Base-by-base conservation (phyloP, 257 asterid genomes). In the Datura wrightii region DNA sequence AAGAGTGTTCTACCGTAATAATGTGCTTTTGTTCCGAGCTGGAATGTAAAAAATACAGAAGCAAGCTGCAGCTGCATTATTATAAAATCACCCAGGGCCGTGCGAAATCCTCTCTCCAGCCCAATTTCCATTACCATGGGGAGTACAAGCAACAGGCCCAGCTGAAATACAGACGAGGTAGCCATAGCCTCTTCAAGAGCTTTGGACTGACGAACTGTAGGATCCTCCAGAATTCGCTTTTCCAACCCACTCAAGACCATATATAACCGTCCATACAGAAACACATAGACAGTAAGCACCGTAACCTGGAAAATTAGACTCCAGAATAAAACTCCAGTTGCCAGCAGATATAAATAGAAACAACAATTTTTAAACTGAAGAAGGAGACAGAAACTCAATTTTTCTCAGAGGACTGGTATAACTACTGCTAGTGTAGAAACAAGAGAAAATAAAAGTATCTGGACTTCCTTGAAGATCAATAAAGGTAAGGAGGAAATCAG, bases 71-170 rank as follows among this genome's bases (percentile, higher is more conserved):
- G 94, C 90, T 97, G 99, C 99, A 97, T 95, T 50, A 93, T 90
- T 41, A 95, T 88, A 60, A 95, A 92, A 89, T 97, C 99, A 88
- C 97, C 98, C 60, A 97, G 79, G 46, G 99, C 99, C 71, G 93
- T 94, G 11, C 97, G 94, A 71, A 97, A 97, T 52, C 99, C 99
- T 90, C 97, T 88, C 89, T 97, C 99, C 11, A 97, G 92, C 52
- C 98, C 99, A 4, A 92, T 97, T 86, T 97, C 99, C 99, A 97
- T 97, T 82, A 93, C 94, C 99, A 97, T 97, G 36, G 99, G 99
- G 31, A 97, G 91, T 66, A 95, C 95, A 18, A 97, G 95, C 79
- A 97, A 87, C 85, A 94, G 83, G 10, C 99, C 99, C 44, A 95
- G 94, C 90, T 95, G 98, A 86, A 95, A 95, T 84, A 94, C 85